Conservation (phyloP, 2,329 filamentous ascomycete species). For the Dothideomycetidae sp. region DNA sequence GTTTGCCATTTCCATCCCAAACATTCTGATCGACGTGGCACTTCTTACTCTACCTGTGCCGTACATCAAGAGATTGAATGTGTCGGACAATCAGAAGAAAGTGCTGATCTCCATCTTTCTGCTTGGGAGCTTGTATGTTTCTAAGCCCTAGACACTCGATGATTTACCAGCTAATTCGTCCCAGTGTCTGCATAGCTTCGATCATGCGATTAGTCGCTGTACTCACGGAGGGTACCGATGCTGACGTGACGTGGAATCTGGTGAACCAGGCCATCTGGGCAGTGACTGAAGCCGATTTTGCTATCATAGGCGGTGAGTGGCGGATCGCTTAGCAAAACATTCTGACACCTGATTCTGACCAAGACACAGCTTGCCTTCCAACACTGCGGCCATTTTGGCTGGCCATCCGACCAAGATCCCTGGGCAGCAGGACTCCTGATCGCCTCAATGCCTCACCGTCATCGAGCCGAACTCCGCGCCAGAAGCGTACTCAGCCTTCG, state of each 20-base stretch:
- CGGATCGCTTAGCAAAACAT: constrained; percentile 26
- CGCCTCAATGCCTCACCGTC: no score
- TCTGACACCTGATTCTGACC: background rate
- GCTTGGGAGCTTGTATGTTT: background rate
- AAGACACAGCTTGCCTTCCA: background rate
- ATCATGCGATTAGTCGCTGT: background rate
- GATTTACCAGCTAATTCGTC: background rate
- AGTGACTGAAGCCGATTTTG: constrained; percentile 1
- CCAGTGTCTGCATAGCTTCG: background rate
- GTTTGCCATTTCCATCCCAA: constrained; percentile 1
- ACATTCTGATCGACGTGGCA: constrained; percentile 3
- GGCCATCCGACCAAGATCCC: background rate
- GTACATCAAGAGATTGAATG: background rate
- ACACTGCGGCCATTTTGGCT: background rate
- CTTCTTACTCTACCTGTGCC: background rate
- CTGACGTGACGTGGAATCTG: constrained; percentile 1
- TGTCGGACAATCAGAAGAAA: background rate
- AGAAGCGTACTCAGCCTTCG: background rate
- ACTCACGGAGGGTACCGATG: background rate
- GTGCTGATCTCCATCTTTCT: background rate
- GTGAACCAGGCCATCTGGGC: constrained; percentile 3
- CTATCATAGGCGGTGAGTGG: constrained; percentile 1
- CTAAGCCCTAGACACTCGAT: no score
- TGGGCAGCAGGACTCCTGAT: no score
- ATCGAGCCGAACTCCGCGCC: background rate